Base-by-base conservation (phyloP, 2,329 filamentous ascomycete genomes). In the Neonectria neomacrospora region DNA sequence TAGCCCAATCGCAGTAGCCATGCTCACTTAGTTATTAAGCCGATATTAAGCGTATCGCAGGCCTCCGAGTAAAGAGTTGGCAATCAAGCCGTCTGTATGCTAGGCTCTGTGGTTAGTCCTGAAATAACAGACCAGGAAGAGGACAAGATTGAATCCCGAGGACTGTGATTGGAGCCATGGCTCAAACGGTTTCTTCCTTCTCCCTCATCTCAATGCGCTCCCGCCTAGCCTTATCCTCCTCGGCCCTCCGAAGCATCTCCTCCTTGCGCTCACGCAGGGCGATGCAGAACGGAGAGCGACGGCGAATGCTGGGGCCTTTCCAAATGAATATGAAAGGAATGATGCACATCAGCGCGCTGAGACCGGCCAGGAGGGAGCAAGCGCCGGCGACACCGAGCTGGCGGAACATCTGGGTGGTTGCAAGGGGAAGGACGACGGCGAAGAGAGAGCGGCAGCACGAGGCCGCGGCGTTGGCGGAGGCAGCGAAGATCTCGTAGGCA, bases 361-460 rank as follows among this genome's bases (percentile, higher is more conserved):
- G 71, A 0, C 83, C 83, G 8, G 81, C 85, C 1, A 87, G 78
- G 8, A 86, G 74, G n/a, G 82, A 82, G 59, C 83, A 85, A n/a
- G 83, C 83, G 1, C 84, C 83, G 1, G 78, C 69, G 20, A 86
- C 82, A 2, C 81, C 81, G 1, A 87, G 77, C 3, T 72, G 73
- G 2, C 67, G 61, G 63, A 86, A 86, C 82, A 87, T 85, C 61
- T 78, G 79, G 2, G 78, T 75, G 3, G 83, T 83, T 11, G 84
- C 84, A 18, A 91, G 79, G 4, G 88, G 88, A 48, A 91, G 79
- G 1, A 89, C 78, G 1, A 97, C 94, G 47, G 94, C 93, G 1
- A 95, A 96, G 77, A 98, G 93, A 91, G 96, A 96, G 58, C 96
- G 94, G 1, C 92, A 97, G 80, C 80, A 97, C 59, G 96, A 98